A percentile compares a stretch with the other conserved stretches of the same genome.
phyloP scores from a whole-genome alignment of 768 basidiomycete species.

The Tulasnella sp. region DNA sequence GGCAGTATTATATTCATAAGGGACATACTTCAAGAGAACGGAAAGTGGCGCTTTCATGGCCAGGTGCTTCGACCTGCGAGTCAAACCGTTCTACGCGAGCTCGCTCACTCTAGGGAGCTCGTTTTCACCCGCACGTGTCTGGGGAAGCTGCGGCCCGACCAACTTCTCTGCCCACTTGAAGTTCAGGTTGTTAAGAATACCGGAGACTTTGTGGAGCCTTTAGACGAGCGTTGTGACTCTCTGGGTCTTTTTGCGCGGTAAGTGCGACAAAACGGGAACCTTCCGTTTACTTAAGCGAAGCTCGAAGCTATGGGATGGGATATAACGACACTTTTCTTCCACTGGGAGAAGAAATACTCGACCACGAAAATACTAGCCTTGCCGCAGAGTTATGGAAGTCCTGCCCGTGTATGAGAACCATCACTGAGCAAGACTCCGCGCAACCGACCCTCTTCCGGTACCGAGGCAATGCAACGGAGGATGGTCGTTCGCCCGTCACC shows the following conservation, averaged over 20 bases:
- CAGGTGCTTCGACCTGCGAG: slow-evolving; percentile 9
- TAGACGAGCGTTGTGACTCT: slow-evolving; percentile 2
- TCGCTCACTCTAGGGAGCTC: slow-evolving; percentile 14
- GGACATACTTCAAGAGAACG: neutral
- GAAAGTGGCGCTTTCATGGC: slow-evolving; percentile 19
- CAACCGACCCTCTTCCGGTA: neutral
- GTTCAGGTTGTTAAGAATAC: slow-evolving; percentile 8
- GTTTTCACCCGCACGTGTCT: neutral
- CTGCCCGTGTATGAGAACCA: neutral
- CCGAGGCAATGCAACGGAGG: neutral
- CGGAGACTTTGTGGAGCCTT: slow-evolving; percentile 20
- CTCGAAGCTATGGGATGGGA: slow-evolving; percentile 1
- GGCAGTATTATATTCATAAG: neutral
- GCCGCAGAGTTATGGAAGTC: neutral
- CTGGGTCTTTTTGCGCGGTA: slow-evolving; percentile 15
- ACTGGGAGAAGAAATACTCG: neutral
- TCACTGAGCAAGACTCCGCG: neutral
- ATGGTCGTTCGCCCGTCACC: neutral
- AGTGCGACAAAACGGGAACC: neutral
- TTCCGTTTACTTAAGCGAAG: neutral
- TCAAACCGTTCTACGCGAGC: slow-evolving; percentile 15
- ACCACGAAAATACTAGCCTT: neutral
- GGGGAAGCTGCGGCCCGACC: neutral
- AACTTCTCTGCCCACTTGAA: slow-evolving; percentile 2
- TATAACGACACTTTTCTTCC: slow-evolving; percentile 11